phyloP scores from a whole-genome alignment of 306 rosid genomes.

The Dryas drummondii region DNA sequence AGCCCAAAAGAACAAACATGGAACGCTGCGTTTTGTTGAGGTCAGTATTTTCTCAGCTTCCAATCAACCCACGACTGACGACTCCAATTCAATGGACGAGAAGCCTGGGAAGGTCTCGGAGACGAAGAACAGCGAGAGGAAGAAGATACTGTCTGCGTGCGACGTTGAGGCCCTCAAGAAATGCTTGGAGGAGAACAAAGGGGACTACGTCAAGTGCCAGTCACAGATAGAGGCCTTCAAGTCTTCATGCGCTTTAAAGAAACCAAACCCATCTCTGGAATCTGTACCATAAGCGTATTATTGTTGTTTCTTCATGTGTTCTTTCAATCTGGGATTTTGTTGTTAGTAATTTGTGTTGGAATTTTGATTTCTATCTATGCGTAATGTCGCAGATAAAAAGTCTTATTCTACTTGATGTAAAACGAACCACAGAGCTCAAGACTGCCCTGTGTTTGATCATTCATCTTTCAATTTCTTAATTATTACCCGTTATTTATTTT shows the following conservation, averaged over 20 bases:
- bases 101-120: slow-evolving; percentile 15
- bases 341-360: background rate
- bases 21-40: slow-evolving; percentile 1
- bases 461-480: background rate
- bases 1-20: background rate
- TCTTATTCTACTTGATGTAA: background rate
- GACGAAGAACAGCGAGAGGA: slow-evolving; percentile 35
- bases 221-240: slow-evolving; percentile 78
- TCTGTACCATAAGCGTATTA: slow-evolving; percentile 24
- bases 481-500: background rate
- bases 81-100: slow-evolving; percentile 41
- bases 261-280: slow-evolving; percentile 45
- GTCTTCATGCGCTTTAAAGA: slow-evolving; percentile 64
- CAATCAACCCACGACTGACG: background rate
- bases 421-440: background rate
- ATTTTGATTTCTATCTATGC: background rate
- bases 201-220: slow-evolving; percentile 77
- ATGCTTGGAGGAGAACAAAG: slow-evolving; percentile 88
- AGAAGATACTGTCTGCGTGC: slow-evolving; percentile 47
- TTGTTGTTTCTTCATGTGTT: background rate
- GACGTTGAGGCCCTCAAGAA: slow-evolving; percentile 81
- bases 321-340: background rate
- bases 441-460: background rate
- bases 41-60: background rate
- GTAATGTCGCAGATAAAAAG: too few relatives aligned